Percentiles rank a stretch among this genome's conserved stretches.
phyloP scores from a whole-genome alignment of 768 basidiomycete genomes.

The Tricholoma hemisulphureum region DNA sequence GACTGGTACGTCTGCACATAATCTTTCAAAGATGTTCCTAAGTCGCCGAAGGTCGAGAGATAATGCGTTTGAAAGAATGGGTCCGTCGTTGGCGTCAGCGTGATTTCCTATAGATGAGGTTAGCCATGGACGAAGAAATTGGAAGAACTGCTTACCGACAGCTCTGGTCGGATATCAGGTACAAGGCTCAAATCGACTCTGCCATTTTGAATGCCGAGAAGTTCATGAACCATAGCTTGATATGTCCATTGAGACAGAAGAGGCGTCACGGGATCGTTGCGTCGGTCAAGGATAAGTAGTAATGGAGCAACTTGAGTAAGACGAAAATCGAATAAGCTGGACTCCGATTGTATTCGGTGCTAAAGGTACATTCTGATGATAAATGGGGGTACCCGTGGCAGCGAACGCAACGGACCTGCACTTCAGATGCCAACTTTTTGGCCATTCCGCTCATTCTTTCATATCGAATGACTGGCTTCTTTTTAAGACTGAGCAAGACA shows the following conservation, averaged over 20 bases:
- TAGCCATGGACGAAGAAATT: slow-evolving; percentile 5
- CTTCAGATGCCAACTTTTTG: slow-evolving; percentile 80
- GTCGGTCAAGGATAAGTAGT: slow-evolving; percentile 87
- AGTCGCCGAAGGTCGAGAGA: slow-evolving; percentile 93
- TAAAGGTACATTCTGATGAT: slow-evolving; percentile 29
- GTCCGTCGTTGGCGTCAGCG: slow-evolving; percentile 86
- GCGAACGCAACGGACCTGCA: slow-evolving; percentile 56
- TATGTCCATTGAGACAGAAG: slow-evolving; percentile 98
- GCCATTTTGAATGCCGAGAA: slow-evolving; percentile 91
- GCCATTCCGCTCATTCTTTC: slow-evolving; percentile 93
- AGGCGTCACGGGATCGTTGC: slow-evolving; percentile 97
- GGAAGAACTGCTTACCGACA: slow-evolving; percentile 54
- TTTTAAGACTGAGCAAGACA: slow-evolving; percentile 90
- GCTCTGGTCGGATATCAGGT: slow-evolving; percentile 82
- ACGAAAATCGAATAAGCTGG: slow-evolving; percentile 88
- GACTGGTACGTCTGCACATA: slow-evolving; percentile 94
- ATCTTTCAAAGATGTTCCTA: slow-evolving; percentile 85
- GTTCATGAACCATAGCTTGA: slow-evolving; percentile 98
- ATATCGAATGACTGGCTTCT: slow-evolving; percentile 92
- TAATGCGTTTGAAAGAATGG: slow-evolving; percentile 91
- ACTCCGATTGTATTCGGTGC: slow-evolving; percentile 80
- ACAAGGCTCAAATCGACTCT: slow-evolving; percentile 82
- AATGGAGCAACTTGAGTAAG: slow-evolving; percentile 85
- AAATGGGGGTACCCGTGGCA: not conserved
- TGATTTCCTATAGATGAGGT: slow-evolving; percentile 69